phyloP scores from a whole-genome alignment of 768 basidiomycete genomes.

The Xerocomellus intermedius region DNA sequence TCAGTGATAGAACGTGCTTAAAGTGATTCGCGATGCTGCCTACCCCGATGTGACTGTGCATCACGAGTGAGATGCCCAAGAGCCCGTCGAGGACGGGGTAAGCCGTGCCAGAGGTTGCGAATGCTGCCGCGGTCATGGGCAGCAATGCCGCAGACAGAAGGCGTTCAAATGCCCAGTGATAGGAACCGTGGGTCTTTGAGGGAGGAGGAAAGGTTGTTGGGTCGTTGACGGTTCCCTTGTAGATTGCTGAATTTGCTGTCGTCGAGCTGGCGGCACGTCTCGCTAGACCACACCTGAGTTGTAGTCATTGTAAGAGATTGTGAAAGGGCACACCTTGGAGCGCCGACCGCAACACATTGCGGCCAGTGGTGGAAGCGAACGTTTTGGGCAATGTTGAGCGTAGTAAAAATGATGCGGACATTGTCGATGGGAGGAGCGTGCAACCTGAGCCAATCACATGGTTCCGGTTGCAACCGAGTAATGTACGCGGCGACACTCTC shows the following conservation, averaged over 20 bases:
- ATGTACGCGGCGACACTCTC: too few species aligned
- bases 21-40: slow-evolving; percentile 15
- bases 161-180: slow-evolving; percentile 94
- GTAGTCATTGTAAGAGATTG: not conserved
- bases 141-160: slow-evolving; percentile 84
- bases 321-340: slow-evolving; percentile 37
- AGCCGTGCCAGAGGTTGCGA: slow-evolving; percentile 68
- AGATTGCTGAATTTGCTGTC: slow-evolving; percentile 81
- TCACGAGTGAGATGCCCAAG: slow-evolving; percentile 80
- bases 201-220: slow-evolving; percentile 86
- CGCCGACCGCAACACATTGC: slow-evolving; percentile 39
- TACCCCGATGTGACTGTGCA: slow-evolving; percentile 96
- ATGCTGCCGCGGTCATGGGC: slow-evolving; percentile 84
- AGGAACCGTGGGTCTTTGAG: slow-evolving; percentile 79
- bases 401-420: slow-evolving; percentile 51
- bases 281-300: slow-evolving; percentile 25
- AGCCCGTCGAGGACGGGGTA: slow-evolving; percentile 90
- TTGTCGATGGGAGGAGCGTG: slow-evolving; percentile 12
- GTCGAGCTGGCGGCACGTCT: slow-evolving; percentile 39
- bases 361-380: slow-evolving; percentile 37
- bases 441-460: slow-evolving; percentile 17
- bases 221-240: slow-evolving; percentile 93
- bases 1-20: not conserved
- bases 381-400: slow-evolving; percentile 48
- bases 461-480: slow-evolving; percentile 8